Evolutionary conservation across 768 basidiomycete genomes (phyloP), one percentile per base, ranked within the genome.

Genomic region (Trametes sanguinea): DNA sequence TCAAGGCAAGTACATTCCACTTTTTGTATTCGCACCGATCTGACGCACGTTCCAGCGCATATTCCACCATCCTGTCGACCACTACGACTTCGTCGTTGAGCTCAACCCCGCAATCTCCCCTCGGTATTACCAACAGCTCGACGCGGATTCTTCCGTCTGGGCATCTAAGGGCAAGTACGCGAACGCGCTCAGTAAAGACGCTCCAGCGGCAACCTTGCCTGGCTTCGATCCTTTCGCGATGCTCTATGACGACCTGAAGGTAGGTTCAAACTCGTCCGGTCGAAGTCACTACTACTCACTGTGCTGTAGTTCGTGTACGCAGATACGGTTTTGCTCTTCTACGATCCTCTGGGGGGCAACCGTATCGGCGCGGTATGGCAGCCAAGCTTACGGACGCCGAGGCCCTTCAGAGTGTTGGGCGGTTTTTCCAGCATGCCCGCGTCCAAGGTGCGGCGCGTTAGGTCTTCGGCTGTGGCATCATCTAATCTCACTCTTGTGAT

Each of bases 341-440:
- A 85, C 67, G 95, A 98, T 65, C 77, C 83, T 0, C 81, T 86
- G 37, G 97, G 97, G 11, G 94, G 95, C 0, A 78, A 84, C 59
- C 77, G 78, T 37, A 88, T 95, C 54, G 95, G 92, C 6, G 87
- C 82, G 0, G 87, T 97, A 2, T 98, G 94, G 93, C 91, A 95
- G 68, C 89, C 92, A 6, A 79, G 78, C 13, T 75, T 92, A 37
- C 82, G 81, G 58, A 76, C 81, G 29, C 74, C 84, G 1, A 77
- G 88, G 48, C 80, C 86, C 4, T 94, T 95, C 79, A 85, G 90
- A 63, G 92, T 94, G 6, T 78, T 95, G 47, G 86, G 90, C 29
- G 90, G 89, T 9, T 96, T 89, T 74, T 93, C 91, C 0, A 85
- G 86, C 57, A 74, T 73, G 16, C 94, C 94, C 4, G 65, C 69